A percentile compares a stretch with the other conserved stretches of the same genome.
These are phyloP conservation scores for Cochlearia excelsa DNA, from an alignment of 345 rosid species.

Conservation along the genomic window DNA sequence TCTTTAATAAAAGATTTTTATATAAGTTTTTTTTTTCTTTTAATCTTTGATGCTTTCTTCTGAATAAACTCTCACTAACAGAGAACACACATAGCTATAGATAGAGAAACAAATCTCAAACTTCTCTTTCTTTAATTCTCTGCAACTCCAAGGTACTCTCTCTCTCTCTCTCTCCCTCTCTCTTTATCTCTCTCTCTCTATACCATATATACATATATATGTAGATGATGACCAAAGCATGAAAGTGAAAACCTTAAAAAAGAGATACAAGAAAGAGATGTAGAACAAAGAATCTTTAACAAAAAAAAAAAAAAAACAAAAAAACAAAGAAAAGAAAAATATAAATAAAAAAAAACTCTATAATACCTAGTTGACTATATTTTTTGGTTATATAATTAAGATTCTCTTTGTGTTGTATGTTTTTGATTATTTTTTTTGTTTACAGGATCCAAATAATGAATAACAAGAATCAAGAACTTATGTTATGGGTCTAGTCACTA, in stretches of 20 bases:
- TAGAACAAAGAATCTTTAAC: conserved; percentile 17
- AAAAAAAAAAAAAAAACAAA: no score
- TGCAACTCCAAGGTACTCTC: conserved; percentile 49
- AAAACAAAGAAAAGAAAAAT: conserved; percentile 26
- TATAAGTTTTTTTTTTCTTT: conserved; percentile 11
- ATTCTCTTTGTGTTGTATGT: conserved; percentile 24
- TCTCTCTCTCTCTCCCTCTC: conserved; percentile 14
- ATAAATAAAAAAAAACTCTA: conserved; percentile 16
- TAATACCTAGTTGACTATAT: conserved; percentile 33
- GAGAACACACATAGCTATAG: conserved; percentile 36
- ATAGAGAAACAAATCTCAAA: conserved; percentile 41
- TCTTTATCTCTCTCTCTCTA: not conserved
- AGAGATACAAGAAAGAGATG: conserved; percentile 30
- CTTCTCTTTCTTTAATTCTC: conserved; percentile 41
- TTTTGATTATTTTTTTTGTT: conserved; percentile 30
- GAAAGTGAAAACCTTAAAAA: conserved; percentile 33
- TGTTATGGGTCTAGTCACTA: conserved; percentile 30
- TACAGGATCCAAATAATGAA: conserved; percentile 35
- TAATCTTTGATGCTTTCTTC: conserved; percentile 24
- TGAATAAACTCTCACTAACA: conserved; percentile 36
- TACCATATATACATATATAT: conserved; percentile 10
- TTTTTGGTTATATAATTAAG: conserved; percentile 5
- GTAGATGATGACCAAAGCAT: conserved; percentile 37
- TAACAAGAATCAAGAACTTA: conserved; percentile 28
- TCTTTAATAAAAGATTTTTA: conserved; percentile 31